phyloP scores from a whole-genome alignment of 179 eudicot species.

The Gypsophila paniculata region DNA sequence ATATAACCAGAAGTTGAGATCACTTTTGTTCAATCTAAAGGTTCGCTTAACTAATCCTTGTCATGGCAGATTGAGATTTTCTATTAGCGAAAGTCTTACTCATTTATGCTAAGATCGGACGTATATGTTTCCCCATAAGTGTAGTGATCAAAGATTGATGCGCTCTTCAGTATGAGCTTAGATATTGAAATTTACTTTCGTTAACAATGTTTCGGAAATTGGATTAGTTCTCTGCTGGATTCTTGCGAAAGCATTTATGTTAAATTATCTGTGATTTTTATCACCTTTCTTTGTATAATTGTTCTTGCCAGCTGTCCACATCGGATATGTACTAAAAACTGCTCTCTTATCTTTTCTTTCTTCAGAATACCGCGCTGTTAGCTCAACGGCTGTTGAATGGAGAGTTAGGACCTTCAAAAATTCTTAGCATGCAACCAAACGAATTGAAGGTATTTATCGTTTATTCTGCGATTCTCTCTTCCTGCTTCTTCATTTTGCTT shows the following conservation, averaged over 20 bases:
- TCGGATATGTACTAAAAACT: background rate
- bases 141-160: background rate
- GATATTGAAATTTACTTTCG: background rate
- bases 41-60: conserved; percentile 32
- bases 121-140: background rate
- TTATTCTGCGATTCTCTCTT: background rate
- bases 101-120: background rate
- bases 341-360: conserved; percentile 4
- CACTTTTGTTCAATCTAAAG: conserved; percentile 71
- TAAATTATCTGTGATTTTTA: background rate
- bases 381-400: conserved; percentile 70
- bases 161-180: background rate
- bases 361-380: conserved; percentile 58
- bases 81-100: background rate
- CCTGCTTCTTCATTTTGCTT: background rate
- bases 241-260: background rate
- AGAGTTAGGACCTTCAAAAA: conserved; percentile 76
- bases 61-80: background rate
- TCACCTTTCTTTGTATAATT: background rate
- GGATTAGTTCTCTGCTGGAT: background rate
- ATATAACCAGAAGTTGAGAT: conserved; percentile 92
- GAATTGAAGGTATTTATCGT: conserved; percentile 68
- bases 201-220: background rate
- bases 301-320: background rate
- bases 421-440: conserved; percentile 78